Conservation (phyloP, 2,329 filamentous ascomycete species). For the Botrytis pseudocinerea region DNA sequence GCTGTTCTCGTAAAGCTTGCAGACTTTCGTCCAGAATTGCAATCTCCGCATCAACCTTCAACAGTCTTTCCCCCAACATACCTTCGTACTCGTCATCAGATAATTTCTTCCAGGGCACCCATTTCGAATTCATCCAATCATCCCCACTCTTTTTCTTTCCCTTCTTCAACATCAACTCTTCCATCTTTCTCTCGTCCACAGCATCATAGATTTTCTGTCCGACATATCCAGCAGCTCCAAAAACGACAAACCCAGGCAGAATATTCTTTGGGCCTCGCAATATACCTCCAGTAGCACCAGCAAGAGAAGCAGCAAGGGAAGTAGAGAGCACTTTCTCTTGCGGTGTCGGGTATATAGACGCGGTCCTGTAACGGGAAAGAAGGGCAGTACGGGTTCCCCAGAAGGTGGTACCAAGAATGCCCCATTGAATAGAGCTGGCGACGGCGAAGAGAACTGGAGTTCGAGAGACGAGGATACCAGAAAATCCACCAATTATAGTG, state of each 20-base stretch:
- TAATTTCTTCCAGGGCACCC: slow-evolving; percentile 69
- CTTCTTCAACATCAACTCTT: slow-evolving; percentile 39
- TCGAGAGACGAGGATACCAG: slow-evolving; percentile 68
- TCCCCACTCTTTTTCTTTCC: slow-evolving; percentile 36
- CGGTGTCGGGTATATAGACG: slow-evolving; percentile 44
- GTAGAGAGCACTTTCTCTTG: slow-evolving; percentile 67
- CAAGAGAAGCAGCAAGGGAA: slow-evolving; percentile 67
- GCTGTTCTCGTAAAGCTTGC: slow-evolving; percentile 40
- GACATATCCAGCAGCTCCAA: slow-evolving; percentile 55
- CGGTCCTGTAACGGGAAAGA: slow-evolving; percentile 47
- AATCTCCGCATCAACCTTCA: slow-evolving; percentile 74
- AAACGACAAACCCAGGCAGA: slow-evolving; percentile 60
- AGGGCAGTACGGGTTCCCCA: slow-evolving; percentile 57
- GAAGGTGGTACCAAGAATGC: slow-evolving; percentile 72
- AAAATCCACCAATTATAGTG: slow-evolving; percentile 64
- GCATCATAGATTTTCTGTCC: slow-evolving; percentile 59
- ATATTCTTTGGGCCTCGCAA: slow-evolving; percentile 56
- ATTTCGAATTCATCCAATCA: slow-evolving; percentile 57
- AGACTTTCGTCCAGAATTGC: slow-evolving; percentile 77
- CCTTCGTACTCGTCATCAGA: slow-evolving; percentile 71
- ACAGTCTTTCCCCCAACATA: slow-evolving; percentile 69
- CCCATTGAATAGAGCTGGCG: slow-evolving; percentile 77
- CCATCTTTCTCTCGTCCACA: slow-evolving; percentile 45
- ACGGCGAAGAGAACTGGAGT: slow-evolving; percentile 70
- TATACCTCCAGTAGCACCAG: slow-evolving; percentile 63